A percentile compares a stretch with the other conserved stretches of the same genome.
Conservation (phyloP, 2,329 filamentous ascomycete genomes). For the Scleromitrula shiraiana region DNA sequence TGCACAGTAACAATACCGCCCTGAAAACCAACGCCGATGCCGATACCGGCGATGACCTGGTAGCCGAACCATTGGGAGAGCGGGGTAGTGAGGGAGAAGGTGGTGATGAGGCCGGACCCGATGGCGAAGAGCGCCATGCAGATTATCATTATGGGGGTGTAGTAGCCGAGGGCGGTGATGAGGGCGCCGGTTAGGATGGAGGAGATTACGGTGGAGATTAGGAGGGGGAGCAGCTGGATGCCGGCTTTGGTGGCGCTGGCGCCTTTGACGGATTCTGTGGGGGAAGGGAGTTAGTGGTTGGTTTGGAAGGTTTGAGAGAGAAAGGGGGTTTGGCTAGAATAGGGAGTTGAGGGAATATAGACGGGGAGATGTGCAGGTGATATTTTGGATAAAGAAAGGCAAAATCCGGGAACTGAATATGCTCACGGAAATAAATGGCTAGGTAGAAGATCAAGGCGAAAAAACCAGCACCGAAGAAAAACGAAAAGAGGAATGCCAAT, state of each 20-base stretch:
- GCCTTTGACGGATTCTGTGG: slow-evolving; percentile 29
- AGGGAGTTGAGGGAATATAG: too few relatives aligned
- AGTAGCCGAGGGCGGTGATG: slow-evolving; percentile 36
- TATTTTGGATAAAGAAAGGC: too few relatives aligned
- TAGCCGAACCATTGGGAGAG: slow-evolving; percentile 48
- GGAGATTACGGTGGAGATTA: slow-evolving; percentile 35
- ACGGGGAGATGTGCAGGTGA: too few relatives aligned
- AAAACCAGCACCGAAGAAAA: slow-evolving; percentile 23
- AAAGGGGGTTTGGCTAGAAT: too few relatives aligned
- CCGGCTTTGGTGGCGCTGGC: slow-evolving; percentile 36
- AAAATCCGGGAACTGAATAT: too few relatives aligned
- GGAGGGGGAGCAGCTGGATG: slow-evolving; percentile 36
- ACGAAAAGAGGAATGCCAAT: slow-evolving; percentile 15
- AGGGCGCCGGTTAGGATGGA: slow-evolving; percentile 34
- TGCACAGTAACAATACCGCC: slow-evolving; percentile 34
- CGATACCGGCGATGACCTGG: slow-evolving; percentile 38
- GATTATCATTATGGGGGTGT: slow-evolving; percentile 37
- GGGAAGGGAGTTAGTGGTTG: too few relatives aligned
- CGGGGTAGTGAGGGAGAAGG: slow-evolving; percentile 34
- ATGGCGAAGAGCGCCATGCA: slow-evolving; percentile 32
- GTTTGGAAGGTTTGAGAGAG: too few relatives aligned
- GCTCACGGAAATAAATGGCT: slow-evolving; percentile 30
- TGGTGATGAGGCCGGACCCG: slow-evolving; percentile 37
- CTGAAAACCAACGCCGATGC: slow-evolving; percentile 23
- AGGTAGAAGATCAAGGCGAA: slow-evolving; percentile 28